A percentile compares a stretch with the other conserved stretches of the same genome.
These are phyloP conservation scores for Acanthamoeba triangularis DNA, from an alignment of 208 protist genomes.

Conservation along the genomic window DNA sequence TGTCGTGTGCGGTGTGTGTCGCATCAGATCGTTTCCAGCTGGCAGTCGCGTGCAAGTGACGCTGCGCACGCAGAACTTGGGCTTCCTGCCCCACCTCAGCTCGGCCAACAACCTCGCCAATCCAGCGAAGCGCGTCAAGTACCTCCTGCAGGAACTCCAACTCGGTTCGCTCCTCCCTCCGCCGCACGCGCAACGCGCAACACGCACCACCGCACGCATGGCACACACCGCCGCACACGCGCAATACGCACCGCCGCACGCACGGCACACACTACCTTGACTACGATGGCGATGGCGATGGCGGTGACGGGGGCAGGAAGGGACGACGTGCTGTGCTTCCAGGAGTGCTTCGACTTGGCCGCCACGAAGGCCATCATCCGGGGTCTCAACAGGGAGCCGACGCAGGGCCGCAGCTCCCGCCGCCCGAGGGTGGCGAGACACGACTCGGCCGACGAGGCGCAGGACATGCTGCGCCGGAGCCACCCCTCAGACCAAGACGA, in stretches of 20 bases:
- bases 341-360: conserved; percentile 43
- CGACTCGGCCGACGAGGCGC: background rate
- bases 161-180: background rate
- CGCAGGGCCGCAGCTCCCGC: background rate
- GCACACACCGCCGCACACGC: too few relatives aligned
- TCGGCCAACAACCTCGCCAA: conserved; percentile 42
- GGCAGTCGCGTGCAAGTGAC: background rate
- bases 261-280: too few relatives aligned
- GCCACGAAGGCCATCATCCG: background rate
- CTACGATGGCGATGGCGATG: too few relatives aligned
- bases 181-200: too few relatives aligned
- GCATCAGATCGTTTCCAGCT: background rate
- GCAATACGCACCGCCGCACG: background rate
- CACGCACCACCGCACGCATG: background rate
- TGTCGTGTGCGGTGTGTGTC: background rate
- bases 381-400: background rate
- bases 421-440: background rate
- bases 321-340: conserved; percentile 37
- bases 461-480: background rate
- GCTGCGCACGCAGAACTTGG: conserved; percentile 10
- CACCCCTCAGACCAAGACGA: background rate
- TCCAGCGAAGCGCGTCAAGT: background rate
- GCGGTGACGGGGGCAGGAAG: too few relatives aligned
- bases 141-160: conserved; percentile 6
- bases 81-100: conserved; percentile 35